Base-by-base conservation (phyloP, 1,284 basidiomycete genomes). In the Baeospora myosura region DNA sequence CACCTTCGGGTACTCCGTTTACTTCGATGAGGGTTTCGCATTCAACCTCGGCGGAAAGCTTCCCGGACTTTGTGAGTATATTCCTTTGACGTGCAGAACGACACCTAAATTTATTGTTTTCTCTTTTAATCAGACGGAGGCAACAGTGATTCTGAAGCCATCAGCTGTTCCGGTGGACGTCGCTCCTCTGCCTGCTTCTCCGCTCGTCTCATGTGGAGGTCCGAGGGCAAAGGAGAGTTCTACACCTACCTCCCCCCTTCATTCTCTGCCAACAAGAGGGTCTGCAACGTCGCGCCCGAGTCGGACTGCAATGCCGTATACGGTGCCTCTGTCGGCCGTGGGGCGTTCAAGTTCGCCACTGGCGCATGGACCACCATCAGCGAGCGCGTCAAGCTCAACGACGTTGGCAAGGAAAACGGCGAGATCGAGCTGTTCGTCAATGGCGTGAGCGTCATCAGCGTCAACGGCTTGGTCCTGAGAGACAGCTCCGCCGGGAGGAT, bases 241-340 rank as follows among this genome's bases (percentile, higher is more conserved):
- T 79, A 78, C 64, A 73, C 74, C 41, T 78, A 78, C 61, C 68
- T 78, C 25, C 76, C 75, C 12, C 38, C 59, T 11, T 48, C 65
- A 54, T 81, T 80, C 55, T 63, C 68, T 44, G 62, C 71, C 55
- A 66, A 78, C 71, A 45, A 64, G 36, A 60, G 57, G 16, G 63
- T 79, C 5, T 83, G 81, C 63, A 53, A 65, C 31, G 61, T 74
- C 2, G 65, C 70, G 2, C 78, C 79, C 0, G 41, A 56, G 28
- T 78, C 76, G 2, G 66, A 74, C 24, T 84, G 81, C 65, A 75
- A 81, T 57, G 62, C 71, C n/a, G 68, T 63, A 4, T 83, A 81
- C 51, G 81, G 81, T n/a, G 72, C 80, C 18, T 77, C 76, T 24
- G 68, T 89, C 50, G 81, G 75, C 12, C 76, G 86, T 37, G 84